Percentiles rank a stretch among this genome's conserved stretches.
Conservation (phyloP, 148 eudicot species). For the Polygonum aviculare region DNA sequence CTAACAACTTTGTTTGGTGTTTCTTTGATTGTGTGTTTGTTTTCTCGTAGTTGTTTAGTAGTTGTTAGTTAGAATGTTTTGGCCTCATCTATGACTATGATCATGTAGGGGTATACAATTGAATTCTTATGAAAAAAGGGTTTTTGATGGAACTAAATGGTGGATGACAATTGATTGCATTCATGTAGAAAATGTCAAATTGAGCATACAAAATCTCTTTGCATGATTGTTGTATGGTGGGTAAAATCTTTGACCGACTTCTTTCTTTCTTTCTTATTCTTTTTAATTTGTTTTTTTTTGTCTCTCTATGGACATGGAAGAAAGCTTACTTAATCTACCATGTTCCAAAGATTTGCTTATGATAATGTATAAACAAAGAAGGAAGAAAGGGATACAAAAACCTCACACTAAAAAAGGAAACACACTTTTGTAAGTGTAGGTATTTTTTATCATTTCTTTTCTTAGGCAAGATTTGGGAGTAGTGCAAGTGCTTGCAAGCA, state of each 20-base stretch:
- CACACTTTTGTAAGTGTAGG: slow-evolving; percentile 2
- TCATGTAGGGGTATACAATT: too few species aligned
- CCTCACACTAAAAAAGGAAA: not conserved
- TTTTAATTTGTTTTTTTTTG: not conserved
- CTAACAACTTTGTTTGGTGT: not conserved
- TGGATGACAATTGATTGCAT: not conserved
- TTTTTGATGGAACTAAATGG: not conserved
- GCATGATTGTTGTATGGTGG: not conserved
- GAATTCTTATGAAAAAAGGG: not conserved
- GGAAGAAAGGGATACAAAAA: not conserved
- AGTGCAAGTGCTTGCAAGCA: not conserved
- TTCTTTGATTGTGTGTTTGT: too few species aligned
- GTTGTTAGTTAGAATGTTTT: too few species aligned
- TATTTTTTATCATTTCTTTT: not conserved
- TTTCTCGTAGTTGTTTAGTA: too few species aligned
- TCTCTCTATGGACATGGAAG: not conserved
- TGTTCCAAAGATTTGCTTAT: not conserved
- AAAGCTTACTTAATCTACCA: not conserved
- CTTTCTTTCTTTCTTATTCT: not conserved
- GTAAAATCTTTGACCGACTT: not conserved
- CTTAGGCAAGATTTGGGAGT: slow-evolving; percentile 5
- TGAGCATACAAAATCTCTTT: not conserved
- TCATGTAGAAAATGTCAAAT: not conserved
- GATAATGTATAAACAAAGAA: not conserved
- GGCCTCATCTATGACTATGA: too few species aligned